Evolutionary conservation across 371 early-diverging fungal genomes (phyloP).

Genomic region (Mucor lusitanicus): DNA sequence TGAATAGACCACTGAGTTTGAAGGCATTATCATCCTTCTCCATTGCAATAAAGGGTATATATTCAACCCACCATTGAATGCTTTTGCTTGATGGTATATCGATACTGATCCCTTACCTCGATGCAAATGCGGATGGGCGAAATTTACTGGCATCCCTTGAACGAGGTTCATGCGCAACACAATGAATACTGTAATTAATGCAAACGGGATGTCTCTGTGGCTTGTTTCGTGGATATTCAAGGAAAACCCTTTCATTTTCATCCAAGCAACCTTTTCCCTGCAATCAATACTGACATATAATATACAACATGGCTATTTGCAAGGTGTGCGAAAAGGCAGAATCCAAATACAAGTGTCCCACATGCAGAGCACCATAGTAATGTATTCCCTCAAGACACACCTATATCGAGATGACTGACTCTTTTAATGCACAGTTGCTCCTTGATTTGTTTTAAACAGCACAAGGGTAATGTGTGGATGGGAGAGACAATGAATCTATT

Average conservation of each 20-base stretch:
- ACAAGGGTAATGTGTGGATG: slow-evolving; percentile 31
- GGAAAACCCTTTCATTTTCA: neutral
- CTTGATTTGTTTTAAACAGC: slow-evolving; percentile 41
- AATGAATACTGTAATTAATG: neutral
- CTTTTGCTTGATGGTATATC: too few relatives aligned
- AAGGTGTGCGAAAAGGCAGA: slow-evolving; percentile 31
- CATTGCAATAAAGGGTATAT: too few relatives aligned
- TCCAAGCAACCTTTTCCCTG: neutral
- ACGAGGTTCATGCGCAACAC: neutral
- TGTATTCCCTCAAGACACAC: neutral
- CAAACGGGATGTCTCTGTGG: neutral
- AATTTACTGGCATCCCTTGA: neutral
- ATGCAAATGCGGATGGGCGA: neutral
- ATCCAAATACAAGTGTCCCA: slow-evolving; percentile 48
- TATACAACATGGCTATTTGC: slow-evolving; percentile 25
- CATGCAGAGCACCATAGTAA: slow-evolving; percentile 42
- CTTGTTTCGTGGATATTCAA: neutral
- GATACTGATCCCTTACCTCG: neutral
- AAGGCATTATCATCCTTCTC: neutral
- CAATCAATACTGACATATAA: neutral
- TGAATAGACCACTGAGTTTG: neutral
- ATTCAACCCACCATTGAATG: too few relatives aligned
- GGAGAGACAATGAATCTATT: neutral
- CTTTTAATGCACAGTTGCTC: slow-evolving; percentile 34
- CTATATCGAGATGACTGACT: neutral